Evolutionary conservation across 192 early-diverging fungal species (phyloP), one percentile per base, ranked within the genome.

Genomic region (Entrophospora sp.): DNA sequence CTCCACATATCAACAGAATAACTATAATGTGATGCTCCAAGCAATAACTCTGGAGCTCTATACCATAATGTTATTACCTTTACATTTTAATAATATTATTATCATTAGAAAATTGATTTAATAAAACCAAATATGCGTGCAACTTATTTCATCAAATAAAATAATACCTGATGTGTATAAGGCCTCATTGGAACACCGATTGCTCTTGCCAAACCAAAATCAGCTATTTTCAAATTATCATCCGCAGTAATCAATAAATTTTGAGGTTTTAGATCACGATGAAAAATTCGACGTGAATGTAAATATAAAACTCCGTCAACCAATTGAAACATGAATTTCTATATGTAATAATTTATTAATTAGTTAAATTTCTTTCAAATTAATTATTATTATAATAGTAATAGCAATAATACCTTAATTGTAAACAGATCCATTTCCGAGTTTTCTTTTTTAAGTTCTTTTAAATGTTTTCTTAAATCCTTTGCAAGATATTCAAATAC

Each of bases 1-100:
- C 87, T 89, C 96, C 96, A 99, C 80, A 99, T 96, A 73, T 99
- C 96, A 36, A 99, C 88, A 6, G 87, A 89, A 12, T 90, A 93
- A 12, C 90, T 90, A 76, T 99, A 99, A 64, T 88, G 84, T 52
- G 83, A 84, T 5, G 84, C 85, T 12, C 94, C 96, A 60, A 99
- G 81, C 60, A 99, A 76, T 56, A 97, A 92, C 77, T 99, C 95
- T 5, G 96, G 95, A 20, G 95, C 83, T 34, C 95, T 77, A 71
- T 96, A 97, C 95, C 93, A 96, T 46, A 96, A 79, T 20, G 94
- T 96, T 40, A 94, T 84, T 31, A 98, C 91, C 55, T 85, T 52
- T 18, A 46, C 52, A n/a, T 46, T 43, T 61, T 58, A 63, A 40
- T n/a, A n/a, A n/a, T n/a, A n/a, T n/a, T n/a, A n/a, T n/a, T n/a